phyloP scores from a whole-genome alignment of 2,329 filamentous ascomycete genomes.

The Teratosphaeria pseudoeucalypti region DNA sequence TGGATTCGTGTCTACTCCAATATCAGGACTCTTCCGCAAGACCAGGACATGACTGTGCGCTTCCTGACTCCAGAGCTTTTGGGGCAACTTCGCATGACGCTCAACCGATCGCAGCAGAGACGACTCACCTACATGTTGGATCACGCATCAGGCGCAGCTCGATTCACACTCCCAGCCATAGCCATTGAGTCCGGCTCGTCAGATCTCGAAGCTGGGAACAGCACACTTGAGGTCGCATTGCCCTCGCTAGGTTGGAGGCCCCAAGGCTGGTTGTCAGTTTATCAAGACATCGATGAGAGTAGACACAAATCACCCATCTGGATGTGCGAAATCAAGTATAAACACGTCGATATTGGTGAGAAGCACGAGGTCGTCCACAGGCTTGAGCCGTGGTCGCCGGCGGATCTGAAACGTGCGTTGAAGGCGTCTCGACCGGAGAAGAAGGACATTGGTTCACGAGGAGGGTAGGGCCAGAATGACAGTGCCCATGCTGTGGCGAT shows the following conservation, averaged over 20 bases:
- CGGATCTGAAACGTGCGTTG: background rate
- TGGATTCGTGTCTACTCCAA: slow-evolving; percentile 39
- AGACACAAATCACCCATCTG: slow-evolving; percentile 2
- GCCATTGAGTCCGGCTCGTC: background rate
- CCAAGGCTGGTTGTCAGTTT: slow-evolving; percentile 2
- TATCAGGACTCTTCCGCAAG: slow-evolving; percentile 16
- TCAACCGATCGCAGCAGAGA: background rate
- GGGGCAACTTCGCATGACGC: background rate
- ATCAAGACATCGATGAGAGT: background rate
- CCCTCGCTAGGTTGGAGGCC: slow-evolving; percentile 20
- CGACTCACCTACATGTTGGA: background rate
- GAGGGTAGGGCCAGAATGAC: background rate
- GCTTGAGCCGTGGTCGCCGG: background rate
- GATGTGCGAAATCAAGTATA: slow-evolving; percentile 13
- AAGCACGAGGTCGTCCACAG: background rate
- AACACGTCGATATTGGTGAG: slow-evolving; percentile 2
- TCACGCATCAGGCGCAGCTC: slow-evolving; percentile 25
- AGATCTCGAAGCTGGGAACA: slow-evolving; percentile 2
- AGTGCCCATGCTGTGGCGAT: background rate
- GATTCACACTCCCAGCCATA: slow-evolving; percentile 33
- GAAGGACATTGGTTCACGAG: background rate
- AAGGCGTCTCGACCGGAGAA: background rate
- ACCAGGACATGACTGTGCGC: slow-evolving; percentile 29
- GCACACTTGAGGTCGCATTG: slow-evolving; percentile 16
- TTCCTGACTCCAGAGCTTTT: slow-evolving; percentile 27